Evolutionary conservation across 441 rosid species (phyloP).

Genomic region (Melastoma candidum): DNA sequence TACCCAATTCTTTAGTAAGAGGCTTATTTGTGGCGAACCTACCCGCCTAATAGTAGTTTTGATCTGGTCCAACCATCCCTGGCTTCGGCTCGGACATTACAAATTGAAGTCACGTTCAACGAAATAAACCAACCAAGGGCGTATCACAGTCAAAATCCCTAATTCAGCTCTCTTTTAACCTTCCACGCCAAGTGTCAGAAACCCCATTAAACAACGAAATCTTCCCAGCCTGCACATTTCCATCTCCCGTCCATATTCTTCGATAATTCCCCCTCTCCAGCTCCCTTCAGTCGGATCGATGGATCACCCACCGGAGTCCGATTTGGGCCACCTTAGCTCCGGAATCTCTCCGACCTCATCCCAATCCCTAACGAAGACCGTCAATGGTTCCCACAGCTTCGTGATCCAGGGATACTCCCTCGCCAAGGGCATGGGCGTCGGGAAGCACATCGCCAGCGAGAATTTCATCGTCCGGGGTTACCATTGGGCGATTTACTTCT

Average conservation of each 20-base stretch:
- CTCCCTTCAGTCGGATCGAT: not conserved
- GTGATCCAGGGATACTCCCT: constrained; percentile 77
- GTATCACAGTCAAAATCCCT: too few species aligned
- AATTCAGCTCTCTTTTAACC: too few species aligned
- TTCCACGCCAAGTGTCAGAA: too few species aligned
- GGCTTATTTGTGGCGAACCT: too few species aligned
- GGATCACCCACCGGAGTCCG: constrained; percentile 5
- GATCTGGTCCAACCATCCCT: too few species aligned
- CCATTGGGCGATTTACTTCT: constrained; percentile 90
- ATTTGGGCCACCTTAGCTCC: not conserved
- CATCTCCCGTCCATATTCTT: not conserved
- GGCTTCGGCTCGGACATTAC: too few species aligned
- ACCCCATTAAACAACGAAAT: too few species aligned
- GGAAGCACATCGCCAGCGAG: constrained; percentile 90
- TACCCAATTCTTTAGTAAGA: constrained; percentile 1
- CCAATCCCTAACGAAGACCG: constrained; percentile 66
- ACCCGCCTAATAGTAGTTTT: too few species aligned
- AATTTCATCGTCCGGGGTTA: constrained; percentile 71
- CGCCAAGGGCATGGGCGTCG: constrained; percentile 83
- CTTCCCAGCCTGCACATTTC: too few species aligned
- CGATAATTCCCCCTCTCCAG: not conserved
- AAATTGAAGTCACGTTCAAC: too few species aligned
- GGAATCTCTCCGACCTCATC: constrained; percentile 53
- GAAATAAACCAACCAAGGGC: too few species aligned
- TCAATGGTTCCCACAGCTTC: constrained; percentile 84